Conservation (phyloP, 768 basidiomycete species). For the Cystofilobasidium macerans region DNA sequence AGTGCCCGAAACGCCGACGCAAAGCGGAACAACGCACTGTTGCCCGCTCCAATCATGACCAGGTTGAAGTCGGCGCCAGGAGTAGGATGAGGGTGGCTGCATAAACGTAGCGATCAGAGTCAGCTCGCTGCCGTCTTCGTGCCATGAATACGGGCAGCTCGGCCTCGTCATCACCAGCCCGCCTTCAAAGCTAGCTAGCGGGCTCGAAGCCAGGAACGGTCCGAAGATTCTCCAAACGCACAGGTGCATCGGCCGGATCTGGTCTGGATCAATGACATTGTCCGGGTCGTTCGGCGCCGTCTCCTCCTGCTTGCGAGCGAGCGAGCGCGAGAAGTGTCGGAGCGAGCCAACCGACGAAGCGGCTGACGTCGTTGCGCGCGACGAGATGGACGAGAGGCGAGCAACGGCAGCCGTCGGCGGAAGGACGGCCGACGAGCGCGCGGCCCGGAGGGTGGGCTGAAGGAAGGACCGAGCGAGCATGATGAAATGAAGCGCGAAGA, state of each 20-base stretch:
- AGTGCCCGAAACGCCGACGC: not conserved
- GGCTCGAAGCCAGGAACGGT: not conserved
- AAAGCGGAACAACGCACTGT: conserved; percentile 22
- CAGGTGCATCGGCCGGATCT: conserved; percentile 23
- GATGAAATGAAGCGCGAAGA: too few species aligned
- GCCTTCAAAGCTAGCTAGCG: not conserved
- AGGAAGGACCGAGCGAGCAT: not conserved
- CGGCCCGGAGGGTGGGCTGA: not conserved
- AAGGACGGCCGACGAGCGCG: too few species aligned
- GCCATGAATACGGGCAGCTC: not conserved
- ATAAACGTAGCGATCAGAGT: not conserved
- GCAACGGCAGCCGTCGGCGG: not conserved
- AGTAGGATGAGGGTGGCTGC: conserved; percentile 22
- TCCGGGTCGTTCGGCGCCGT: conserved; percentile 1
- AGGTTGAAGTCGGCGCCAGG: conserved; percentile 71
- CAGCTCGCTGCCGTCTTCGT: not conserved
- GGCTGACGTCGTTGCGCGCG: not conserved
- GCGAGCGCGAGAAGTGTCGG: not conserved
- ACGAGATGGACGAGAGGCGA: not conserved
- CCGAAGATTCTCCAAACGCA: not conserved
- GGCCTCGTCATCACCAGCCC: too few species aligned
- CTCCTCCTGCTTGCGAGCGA: not conserved
- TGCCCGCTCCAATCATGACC: conserved; percentile 78
- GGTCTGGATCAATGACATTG: conserved; percentile 22
- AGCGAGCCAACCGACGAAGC: not conserved